A percentile compares a stretch with the other conserved stretches of the same genome.
phyloP scores from a whole-genome alignment of 306 rosid species.

The Gynostemma pentaphyllum region DNA sequence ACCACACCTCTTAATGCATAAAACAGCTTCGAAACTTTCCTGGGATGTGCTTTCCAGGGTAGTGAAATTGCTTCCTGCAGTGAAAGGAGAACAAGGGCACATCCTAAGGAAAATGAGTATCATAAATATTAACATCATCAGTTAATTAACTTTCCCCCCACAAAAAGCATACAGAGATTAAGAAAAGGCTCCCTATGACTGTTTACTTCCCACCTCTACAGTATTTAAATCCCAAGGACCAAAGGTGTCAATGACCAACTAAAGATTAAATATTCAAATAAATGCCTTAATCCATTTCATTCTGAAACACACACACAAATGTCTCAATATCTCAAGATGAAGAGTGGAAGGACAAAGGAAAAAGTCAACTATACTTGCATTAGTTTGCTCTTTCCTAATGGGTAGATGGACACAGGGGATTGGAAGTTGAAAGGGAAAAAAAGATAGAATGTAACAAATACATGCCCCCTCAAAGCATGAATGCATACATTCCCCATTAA shows the following conservation, averaged over 20 bases:
- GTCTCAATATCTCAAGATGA: neutral
- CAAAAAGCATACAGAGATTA: neutral
- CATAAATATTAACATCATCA: neutral
- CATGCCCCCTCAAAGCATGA: neutral
- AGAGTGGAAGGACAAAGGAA: neutral
- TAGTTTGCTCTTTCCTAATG: neutral
- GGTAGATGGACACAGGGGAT: neutral
- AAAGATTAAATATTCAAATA: neutral
- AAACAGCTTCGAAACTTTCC: conserved; percentile 57
- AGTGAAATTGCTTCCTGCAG: conserved; percentile 70
- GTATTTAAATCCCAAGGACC: neutral
- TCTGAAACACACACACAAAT: neutral
- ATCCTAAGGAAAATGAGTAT: neutral
- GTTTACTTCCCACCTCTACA: neutral
- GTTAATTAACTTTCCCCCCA: neutral
- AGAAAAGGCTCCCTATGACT: neutral
- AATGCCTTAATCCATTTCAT: neutral
- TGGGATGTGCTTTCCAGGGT: conserved; percentile 63
- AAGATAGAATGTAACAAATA: neutral
- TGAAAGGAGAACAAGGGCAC: conserved; percentile 6
- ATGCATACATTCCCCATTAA: neutral
- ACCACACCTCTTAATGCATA: conserved; percentile 82
- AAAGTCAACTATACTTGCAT: neutral
- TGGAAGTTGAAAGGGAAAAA: neutral
- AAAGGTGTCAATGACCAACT: neutral